phyloP scores from a whole-genome alignment of 305 asterid species.

The Ilex paraguariensis region DNA sequence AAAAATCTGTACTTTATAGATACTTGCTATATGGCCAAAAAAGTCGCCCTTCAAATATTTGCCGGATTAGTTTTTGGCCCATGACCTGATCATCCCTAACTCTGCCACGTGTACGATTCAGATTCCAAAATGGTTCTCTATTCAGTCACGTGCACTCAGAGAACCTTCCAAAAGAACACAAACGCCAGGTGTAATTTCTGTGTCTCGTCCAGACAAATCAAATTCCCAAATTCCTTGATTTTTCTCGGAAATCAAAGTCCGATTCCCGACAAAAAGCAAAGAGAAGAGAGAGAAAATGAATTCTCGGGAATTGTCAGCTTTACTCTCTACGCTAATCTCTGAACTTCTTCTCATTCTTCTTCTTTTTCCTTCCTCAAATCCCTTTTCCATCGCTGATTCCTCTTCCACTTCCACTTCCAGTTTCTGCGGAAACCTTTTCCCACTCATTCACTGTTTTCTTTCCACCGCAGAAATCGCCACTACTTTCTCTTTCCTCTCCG shows the following conservation, averaged over 20 bases:
- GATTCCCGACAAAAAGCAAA: not conserved
- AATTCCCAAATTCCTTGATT: not conserved
- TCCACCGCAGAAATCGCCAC: slow-evolving; percentile 45
- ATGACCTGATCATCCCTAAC: no score
- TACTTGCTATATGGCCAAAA: no score
- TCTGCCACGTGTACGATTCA: no score
- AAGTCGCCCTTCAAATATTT: no score
- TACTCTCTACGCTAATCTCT: slow-evolving; percentile 55
- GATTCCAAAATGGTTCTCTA: no score
- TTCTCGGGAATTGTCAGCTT: slow-evolving; percentile 40
- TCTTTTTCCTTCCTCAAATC: slow-evolving; percentile 41
- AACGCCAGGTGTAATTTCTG: no score
- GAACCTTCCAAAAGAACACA: no score
- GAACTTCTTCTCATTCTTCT: slow-evolving; percentile 41
- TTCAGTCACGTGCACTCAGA: no score
- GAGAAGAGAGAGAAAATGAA: slow-evolving; percentile 19
- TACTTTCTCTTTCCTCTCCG: slow-evolving; percentile 27
- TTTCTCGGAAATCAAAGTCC: not conserved
- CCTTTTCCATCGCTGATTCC: slow-evolving; percentile 21
- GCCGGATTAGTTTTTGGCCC: no score
- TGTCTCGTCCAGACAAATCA: no score
- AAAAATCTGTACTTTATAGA: no score
- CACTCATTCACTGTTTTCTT: slow-evolving; percentile 47
- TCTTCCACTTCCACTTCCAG: slow-evolving; percentile 13
- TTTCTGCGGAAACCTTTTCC: slow-evolving; percentile 12